These are phyloP conservation scores for Paramecium pentaurelia DNA, from an alignment of 73 alveolate species.

Conservation along the genomic window DNA sequence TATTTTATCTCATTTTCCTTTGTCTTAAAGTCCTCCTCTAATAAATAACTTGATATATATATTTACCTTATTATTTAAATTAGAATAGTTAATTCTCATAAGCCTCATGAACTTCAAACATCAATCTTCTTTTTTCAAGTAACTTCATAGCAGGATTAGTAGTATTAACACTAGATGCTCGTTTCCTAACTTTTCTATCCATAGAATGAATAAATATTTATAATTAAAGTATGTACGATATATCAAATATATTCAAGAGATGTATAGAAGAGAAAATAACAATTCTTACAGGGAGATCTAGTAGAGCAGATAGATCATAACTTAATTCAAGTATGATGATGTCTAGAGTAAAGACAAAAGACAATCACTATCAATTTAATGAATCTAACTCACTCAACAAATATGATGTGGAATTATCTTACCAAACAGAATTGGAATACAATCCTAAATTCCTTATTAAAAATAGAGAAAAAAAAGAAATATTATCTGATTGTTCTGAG, in stretches of 20 bases:
- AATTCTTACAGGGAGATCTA: neutral
- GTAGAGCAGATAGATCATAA: conserved; percentile 11
- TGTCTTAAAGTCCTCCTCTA: conserved; percentile 41
- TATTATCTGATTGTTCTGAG: neutral
- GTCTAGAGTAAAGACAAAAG: neutral
- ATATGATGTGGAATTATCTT: neutral
- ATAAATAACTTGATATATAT: neutral
- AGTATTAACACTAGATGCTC: neutral
- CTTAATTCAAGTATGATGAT: neutral
- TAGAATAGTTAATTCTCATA: conserved; percentile 33
- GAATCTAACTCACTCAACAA: neutral
- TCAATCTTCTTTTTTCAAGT: conserved; percentile 59
- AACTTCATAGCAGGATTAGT: conserved; percentile 56
- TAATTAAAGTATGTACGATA: neutral
- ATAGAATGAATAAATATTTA: neutral
- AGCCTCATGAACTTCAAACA: conserved; percentile 65
- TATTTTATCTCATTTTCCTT: conserved; percentile 34
- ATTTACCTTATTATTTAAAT: conserved; percentile 39
- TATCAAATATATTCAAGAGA: neutral
- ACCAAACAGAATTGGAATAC: neutral
- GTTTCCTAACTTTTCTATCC: neutral
- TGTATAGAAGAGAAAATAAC: neutral
- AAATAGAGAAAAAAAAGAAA: neutral
- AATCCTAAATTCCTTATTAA: neutral
- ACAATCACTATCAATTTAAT: neutral